Evolutionary conservation across 768 basidiomycete species (phyloP), one percentile per base, ranked within the genome.

Genomic region (Phanerochaete sordida): DNA sequence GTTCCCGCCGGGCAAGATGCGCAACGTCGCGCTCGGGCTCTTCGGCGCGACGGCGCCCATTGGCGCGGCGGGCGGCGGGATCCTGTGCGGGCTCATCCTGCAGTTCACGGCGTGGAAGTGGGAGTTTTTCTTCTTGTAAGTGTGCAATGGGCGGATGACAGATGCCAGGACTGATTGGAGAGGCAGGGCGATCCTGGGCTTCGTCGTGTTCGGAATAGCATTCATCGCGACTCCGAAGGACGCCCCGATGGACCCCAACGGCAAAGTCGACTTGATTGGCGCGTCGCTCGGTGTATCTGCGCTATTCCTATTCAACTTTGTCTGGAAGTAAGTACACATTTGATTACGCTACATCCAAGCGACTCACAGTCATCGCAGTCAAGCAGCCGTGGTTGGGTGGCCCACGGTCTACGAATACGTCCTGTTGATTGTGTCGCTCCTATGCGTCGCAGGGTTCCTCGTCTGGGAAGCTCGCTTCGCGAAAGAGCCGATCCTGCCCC

Each of bases 231-330:
- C 30, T 26, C 48, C 48, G n/a, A 26, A 26, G 24, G 48, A 49
- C 23, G 23, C 5, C 16, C 12, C 26, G 6, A 8, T 27, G 6
- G 48, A 16, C 6, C 48, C 48, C 5, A 19, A 49, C 23, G 48
- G 30, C 30, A 35, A 47, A 35, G 23, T 60, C 19, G 59, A 60
- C 31, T 54, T 27, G 4, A 24, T 60, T n/a, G 59, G 59, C 3
- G 15, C 39, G 11, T 26, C 23, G 13, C 52, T 60, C 35, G 59
- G 59, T 23, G 46, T 60, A 15, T 28, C 15, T 7, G 59, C 27
- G 15, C 52, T 60, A 1, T 43, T 60, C 27, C 59, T 60, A 1
- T 53, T 60, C 59, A 60, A 60, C 43, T 60, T 60, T 39, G 44
- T 48, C 43, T 60, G 59, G 59, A 60, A 60, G 58, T 59, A 30